Evolutionary conservation across 495 filamentous ascomycete genomes (phyloP), one percentile per base, ranked within the genome.

Genomic region (Penicillium parvum): DNA sequence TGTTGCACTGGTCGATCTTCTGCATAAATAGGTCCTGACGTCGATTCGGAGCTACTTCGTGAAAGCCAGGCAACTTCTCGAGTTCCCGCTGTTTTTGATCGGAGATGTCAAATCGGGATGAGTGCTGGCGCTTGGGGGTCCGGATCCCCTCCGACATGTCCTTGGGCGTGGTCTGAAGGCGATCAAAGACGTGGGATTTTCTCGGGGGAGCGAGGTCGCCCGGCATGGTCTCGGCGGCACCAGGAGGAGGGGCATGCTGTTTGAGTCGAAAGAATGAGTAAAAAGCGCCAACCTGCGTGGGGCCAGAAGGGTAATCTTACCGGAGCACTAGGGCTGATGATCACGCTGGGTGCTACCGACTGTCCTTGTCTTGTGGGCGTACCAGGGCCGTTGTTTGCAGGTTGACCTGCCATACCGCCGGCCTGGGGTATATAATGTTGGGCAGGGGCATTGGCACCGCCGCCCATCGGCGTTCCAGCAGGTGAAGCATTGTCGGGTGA

Each of bases 1-100:
- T 94, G 59, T 99, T 99, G 74, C 92, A 99, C 66, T 99, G 92
- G 58, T 97, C 92, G 57, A 99, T 94, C 76, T 99, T 99, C 64
- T 97, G 90, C 91, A 99, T 96, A 71, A 99, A 99, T 12, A 99
- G 77, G 30, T 97, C 92, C 69, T 99, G 91, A 38, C 92, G 85
- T 25, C 90, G 81, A 50, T 95, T 90, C 14, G 92, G 94, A 7
- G 91, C 84, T 35, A 97, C 92, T 67, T 99, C 92, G 61, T 97
- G 92, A 70, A 99, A 99, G n/a, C 92, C 91, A 1, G 90, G 90
- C 9, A 97, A 73, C 69, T 99, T 99, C 60, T 97, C 94, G 30
- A 99, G 72, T 67, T 99, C 92, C 51, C 92, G 77, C 60, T 96
- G 88, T 35, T 80, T 74, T 58, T 85, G 82, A 42, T 94, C 88